Base-by-base conservation (phyloP, 148 eudicot genomes). In the Talinum fruticosum region DNA sequence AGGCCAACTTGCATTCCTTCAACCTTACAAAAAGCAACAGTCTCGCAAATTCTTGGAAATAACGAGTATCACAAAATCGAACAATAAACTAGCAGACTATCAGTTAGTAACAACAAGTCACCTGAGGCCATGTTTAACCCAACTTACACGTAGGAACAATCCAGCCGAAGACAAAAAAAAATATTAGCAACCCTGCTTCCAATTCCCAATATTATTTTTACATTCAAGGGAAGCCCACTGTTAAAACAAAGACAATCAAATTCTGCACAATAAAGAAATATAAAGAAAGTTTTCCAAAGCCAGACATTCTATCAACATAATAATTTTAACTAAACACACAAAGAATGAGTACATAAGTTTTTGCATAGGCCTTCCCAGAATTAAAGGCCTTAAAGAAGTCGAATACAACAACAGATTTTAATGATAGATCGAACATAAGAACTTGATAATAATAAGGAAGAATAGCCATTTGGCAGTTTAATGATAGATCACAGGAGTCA, bases 1-100 rank as follows among this genome's bases (percentile, higher is more conserved):
- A 93, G 88, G 69, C 97, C 97, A 68, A 93, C 86, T 82, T 93
- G 95, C 89, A 96, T 72, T 75, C 99, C 99, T 75, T 91, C 84
- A 78, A 93, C 98, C 99, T 96, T 81, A 65, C 19, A 71, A 0
- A 83, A 28, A 82, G 32, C 37, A 86, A 34, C 61, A 69, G 19
- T 30, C 35, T 65, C 45, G 21, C 65, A 41, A 10, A 66, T 57
- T 53, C 5, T 8, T 35, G 38, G 41, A 34, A 38, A 35, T 21
- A 2, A 5, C 16, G 61, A 72, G 59, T 18, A 54, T 15, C 18
- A 54, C 0, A 34, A 36, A 21, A 47, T 21, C 35, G n/a, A 14
- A 41, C 35, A n/a, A 16, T 16, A 64, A 24, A 33, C 18, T 30
- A 8, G n/a, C 62, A 23, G 5, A 54, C 15, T 54, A 54, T 14